Conservation (phyloP, 306 rosid genomes). For the Vigna angularis region DNA sequence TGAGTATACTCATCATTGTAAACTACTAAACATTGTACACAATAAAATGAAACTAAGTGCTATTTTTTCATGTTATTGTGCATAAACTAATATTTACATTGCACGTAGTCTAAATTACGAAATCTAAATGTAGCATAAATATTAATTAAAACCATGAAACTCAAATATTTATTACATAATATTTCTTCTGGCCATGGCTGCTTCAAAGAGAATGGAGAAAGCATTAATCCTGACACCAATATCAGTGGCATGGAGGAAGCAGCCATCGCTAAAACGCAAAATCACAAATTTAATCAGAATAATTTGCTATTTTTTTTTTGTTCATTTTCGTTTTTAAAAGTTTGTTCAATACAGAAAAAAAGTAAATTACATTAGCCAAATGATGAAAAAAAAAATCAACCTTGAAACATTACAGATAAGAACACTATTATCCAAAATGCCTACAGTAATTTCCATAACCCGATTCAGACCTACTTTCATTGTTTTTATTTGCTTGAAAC, state of each 20-base stretch:
- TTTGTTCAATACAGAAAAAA: background rate
- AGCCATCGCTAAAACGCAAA: background rate
- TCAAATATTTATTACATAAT: too few species aligned
- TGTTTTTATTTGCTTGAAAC: background rate
- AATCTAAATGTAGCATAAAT: too few species aligned
- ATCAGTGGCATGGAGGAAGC: background rate
- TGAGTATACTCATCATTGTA: too few species aligned
- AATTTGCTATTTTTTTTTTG: background rate
- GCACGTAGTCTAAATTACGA: too few species aligned
- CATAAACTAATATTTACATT: too few species aligned
- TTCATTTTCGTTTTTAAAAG: background rate
- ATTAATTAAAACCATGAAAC: too few species aligned
- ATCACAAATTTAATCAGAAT: background rate
- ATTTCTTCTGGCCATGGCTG: too few species aligned
- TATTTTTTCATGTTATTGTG: too few species aligned
- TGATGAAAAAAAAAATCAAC: background rate
- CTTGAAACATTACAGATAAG: background rate
- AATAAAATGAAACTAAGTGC: too few species aligned
- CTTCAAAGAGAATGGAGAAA: too few species aligned
- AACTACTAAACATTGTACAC: too few species aligned
- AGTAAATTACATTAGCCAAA: background rate
- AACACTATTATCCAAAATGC: background rate
- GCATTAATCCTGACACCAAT: background rate
- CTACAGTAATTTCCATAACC: background rate
- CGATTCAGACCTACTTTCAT: background rate